Conservation (phyloP, 2,329 filamentous ascomycete species). For the Acrocalymma vagum region DNA sequence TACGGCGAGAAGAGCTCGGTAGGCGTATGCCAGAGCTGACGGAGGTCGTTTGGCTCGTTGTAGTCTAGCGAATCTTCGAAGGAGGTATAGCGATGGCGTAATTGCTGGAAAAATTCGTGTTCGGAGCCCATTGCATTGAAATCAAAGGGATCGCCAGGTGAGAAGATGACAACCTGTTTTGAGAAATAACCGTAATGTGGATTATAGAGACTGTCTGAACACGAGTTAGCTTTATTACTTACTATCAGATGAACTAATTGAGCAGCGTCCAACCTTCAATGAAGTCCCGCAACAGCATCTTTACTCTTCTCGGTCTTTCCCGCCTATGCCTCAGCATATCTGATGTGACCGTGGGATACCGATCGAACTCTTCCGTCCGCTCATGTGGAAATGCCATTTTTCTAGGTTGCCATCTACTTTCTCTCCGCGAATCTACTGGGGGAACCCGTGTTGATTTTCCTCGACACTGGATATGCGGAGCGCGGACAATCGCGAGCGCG, state of each 20-base stretch:
- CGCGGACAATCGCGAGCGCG: slow-evolving; percentile 47
- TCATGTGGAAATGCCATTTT: slow-evolving; percentile 78
- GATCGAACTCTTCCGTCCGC: slow-evolving; percentile 79
- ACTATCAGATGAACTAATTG: not conserved
- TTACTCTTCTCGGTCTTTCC: slow-evolving; percentile 84
- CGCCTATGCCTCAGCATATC: slow-evolving; percentile 75
- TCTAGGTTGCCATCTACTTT: slow-evolving; percentile 87
- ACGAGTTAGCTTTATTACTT: slow-evolving; percentile 15
- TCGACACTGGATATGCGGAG: slow-evolving; percentile 37
- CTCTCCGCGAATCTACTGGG: slow-evolving; percentile 56
- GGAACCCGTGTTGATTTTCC: slow-evolving; percentile 36
- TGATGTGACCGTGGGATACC: slow-evolving; percentile 87
- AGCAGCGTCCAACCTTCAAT: slow-evolving; percentile 76
- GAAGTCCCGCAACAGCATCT: slow-evolving; percentile 98
- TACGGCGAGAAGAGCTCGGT: slow-evolving; percentile 96
- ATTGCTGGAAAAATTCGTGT: slow-evolving; percentile 78
- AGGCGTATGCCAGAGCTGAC: slow-evolving; percentile 97
- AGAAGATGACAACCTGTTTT: slow-evolving; percentile 96
- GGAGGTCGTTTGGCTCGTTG: slow-evolving; percentile 73
- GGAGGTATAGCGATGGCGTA: slow-evolving; percentile 82
- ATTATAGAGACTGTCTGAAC: slow-evolving; percentile 88
- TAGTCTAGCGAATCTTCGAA: slow-evolving; percentile 91
- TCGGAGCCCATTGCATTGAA: slow-evolving; percentile 86
- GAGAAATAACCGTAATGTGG: slow-evolving; percentile 96
- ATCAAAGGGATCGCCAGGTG: slow-evolving; percentile 87